A percentile compares a stretch with the other conserved stretches of the same genome.
phyloP scores from a whole-genome alignment of 139 green algal species.

The Tetraselmis chui region DNA sequence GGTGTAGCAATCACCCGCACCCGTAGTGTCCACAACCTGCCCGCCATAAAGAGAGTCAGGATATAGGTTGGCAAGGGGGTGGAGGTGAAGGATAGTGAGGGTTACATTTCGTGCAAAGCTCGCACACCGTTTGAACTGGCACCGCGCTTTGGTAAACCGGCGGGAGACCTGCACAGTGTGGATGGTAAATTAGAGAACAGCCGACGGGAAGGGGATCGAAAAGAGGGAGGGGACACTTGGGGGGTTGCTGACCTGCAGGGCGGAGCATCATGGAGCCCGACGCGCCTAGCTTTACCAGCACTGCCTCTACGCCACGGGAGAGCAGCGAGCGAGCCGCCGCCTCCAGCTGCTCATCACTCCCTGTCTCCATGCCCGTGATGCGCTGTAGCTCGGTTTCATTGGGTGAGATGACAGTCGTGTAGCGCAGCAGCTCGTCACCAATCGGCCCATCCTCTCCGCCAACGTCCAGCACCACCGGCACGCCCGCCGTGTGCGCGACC shows the following conservation, averaged over 20 bases:
- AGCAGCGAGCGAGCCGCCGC: conserved; percentile 52
- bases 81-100: too few species aligned
- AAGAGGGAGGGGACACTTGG: background rate
- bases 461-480: conserved; percentile 78
- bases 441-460: conserved; percentile 69
- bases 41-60: too few species aligned
- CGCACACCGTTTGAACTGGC: background rate
- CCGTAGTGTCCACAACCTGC: conserved; percentile 13
- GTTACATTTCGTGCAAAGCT: too few species aligned
- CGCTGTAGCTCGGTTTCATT: conserved; percentile 85
- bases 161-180: background rate
- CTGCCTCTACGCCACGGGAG: conserved; percentile 39
- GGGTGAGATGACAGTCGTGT: conserved; percentile 59
- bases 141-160: background rate
- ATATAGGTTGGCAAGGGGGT: too few species aligned
- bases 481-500: conserved; percentile 46
- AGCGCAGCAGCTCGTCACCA: conserved; percentile 44
- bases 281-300: conserved; percentile 81
- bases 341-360: conserved; percentile 31
- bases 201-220: background rate
- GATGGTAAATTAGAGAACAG: background rate
- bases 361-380: conserved; percentile 41
- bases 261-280: conserved; percentile 64
- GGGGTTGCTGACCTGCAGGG: background rate
- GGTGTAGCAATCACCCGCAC: conserved; percentile 91